Percentiles rank a stretch among this genome's conserved stretches.
Evolutionary conservation across 306 rosid species (phyloP).

Genomic region (Oxytropis ochrocephala): DNA sequence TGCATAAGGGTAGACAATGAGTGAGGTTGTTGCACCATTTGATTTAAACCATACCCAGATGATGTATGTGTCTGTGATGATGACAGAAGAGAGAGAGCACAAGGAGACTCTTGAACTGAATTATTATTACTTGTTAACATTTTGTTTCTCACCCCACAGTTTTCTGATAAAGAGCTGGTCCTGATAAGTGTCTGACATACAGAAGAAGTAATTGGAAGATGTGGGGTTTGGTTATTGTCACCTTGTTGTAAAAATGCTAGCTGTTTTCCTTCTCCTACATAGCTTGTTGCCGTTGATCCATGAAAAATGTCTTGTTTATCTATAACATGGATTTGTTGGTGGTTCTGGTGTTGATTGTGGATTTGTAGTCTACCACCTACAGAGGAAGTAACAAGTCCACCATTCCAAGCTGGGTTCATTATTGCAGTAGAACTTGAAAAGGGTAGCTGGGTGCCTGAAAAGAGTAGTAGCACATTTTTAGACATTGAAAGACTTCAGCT

Average conservation of each 20-base stretch:
- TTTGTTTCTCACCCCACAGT: constrained; percentile 31
- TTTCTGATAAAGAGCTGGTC: constrained; percentile 39
- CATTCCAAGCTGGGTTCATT: constrained; percentile 49
- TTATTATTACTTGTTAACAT: constrained; percentile 13
- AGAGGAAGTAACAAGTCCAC: constrained; percentile 33
- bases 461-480: neutral
- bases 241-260: constrained; percentile 42
- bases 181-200: constrained; percentile 32
- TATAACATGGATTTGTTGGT: constrained; percentile 26
- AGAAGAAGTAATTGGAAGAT: constrained; percentile 24
- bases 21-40: constrained; percentile 33
- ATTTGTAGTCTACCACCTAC: constrained; percentile 39
- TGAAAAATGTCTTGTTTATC: constrained; percentile 43
- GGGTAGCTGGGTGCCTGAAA: too few relatives aligned
- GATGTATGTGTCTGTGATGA: constrained; percentile 58
- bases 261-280: constrained; percentile 36
- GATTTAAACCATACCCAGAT: constrained; percentile 46
- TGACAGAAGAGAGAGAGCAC: constrained; percentile 99
- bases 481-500: too few relatives aligned
- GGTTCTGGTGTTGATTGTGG: constrained; percentile 29
- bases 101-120: constrained; percentile 52
- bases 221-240: constrained; percentile 26
- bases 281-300: constrained; percentile 29
- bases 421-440: constrained; percentile 45
- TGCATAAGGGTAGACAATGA: constrained; percentile 44